Percentiles rank a stretch among this genome's conserved stretches.
phyloP scores from a whole-genome alignment of 768 basidiomycete genomes.

The Tylopilus felleus region DNA sequence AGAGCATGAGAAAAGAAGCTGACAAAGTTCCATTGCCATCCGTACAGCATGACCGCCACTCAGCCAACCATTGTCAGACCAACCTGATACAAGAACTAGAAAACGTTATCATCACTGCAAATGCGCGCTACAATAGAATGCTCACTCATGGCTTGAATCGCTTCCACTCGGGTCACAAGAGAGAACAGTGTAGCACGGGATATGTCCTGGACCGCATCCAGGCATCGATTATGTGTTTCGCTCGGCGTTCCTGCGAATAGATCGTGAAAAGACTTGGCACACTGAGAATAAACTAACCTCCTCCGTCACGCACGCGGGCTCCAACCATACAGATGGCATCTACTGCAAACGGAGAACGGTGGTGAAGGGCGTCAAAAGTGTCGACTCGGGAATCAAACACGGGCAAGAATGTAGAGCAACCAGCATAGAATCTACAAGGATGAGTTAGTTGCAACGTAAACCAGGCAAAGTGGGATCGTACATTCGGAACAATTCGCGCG shows the following conservation, averaged over 20 bases:
- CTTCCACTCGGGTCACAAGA: slow-evolving; percentile 80
- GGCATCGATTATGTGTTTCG: slow-evolving; percentile 65
- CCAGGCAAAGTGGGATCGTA: slow-evolving; percentile 26
- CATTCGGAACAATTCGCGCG: slow-evolving; percentile 84
- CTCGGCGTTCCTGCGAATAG: slow-evolving; percentile 58
- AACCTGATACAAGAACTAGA: slow-evolving; percentile 84
- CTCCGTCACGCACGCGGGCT: slow-evolving; percentile 85
- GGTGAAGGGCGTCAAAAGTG: slow-evolving; percentile 81
- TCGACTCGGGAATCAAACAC: slow-evolving; percentile 83
- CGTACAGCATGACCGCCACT: slow-evolving; percentile 95
- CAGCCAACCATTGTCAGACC: slow-evolving; percentile 95
- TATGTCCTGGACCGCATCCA: slow-evolving; percentile 83
- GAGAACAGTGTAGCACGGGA: slow-evolving; percentile 85
- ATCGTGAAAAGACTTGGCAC: slow-evolving; percentile 4
- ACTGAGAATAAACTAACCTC: slow-evolving; percentile 48
- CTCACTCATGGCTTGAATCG: slow-evolving; percentile 92
- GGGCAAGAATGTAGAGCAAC: slow-evolving; percentile 89
- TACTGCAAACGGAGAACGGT: slow-evolving; percentile 90
- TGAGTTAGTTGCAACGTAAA: slow-evolving; percentile 10
- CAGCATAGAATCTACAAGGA: slow-evolving; percentile 72
- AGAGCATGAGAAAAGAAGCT: slow-evolving; percentile 24
- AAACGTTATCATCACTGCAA: neutral
- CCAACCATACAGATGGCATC: slow-evolving; percentile 94
- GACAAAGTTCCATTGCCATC: slow-evolving; percentile 93
- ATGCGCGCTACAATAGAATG: neutral